phyloP scores from a whole-genome alignment of 805 yeast species.

The Starmerella asiatica region DNA sequence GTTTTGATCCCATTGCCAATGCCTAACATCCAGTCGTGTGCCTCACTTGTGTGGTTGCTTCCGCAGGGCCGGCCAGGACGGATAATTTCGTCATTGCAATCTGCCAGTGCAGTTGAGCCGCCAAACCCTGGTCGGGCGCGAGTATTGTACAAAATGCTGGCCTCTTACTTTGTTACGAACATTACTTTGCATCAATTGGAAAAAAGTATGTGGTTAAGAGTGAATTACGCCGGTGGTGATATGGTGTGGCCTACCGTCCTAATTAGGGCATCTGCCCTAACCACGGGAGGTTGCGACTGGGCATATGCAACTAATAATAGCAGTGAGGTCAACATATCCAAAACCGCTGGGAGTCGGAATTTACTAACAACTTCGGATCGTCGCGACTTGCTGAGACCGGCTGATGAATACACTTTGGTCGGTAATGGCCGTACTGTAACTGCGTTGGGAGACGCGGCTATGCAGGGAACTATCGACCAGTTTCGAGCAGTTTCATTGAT shows the following conservation, averaged over 20 bases:
- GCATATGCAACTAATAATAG: not conserved
- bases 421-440: not conserved
- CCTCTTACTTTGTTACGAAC: conserved; percentile 6
- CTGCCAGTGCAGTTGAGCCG: conserved; percentile 12
- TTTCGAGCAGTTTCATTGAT: not conserved
- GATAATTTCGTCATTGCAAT: conserved; percentile 5
- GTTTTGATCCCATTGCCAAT: conserved; percentile 11
- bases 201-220: conserved; percentile 19
- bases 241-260: conserved; percentile 20
- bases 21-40: conserved; percentile 5
- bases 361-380: too few relatives aligned
- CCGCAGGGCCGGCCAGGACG: conserved; percentile 19
- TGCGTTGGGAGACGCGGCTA: too few relatives aligned
- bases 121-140: conserved; percentile 17
- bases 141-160: conserved; percentile 9
- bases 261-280: conserved; percentile 8
- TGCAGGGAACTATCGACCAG: not conserved
- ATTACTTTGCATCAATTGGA: conserved; percentile 8
- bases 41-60: conserved; percentile 18
- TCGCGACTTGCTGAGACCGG: too few relatives aligned
- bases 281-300: not conserved
- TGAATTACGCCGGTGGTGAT: conserved; percentile 13
- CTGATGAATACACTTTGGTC: not conserved
- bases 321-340: too few relatives aligned
- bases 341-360: too few relatives aligned